Conservation (phyloP, 306 rosid genomes). For the Glycine tomentella region DNA sequence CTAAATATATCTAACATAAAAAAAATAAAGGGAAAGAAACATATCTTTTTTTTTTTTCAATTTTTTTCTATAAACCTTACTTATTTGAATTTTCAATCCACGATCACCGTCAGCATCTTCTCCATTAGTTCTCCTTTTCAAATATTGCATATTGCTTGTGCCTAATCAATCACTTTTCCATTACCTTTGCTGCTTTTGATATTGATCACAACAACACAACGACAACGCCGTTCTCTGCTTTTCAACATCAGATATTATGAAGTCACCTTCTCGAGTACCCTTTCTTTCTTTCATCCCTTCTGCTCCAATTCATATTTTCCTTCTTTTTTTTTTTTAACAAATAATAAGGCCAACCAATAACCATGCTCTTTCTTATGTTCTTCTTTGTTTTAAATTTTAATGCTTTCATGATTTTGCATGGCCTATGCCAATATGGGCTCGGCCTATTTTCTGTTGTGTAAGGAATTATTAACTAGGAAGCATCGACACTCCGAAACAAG, state of each 20-base stretch:
- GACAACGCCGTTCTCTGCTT: not conserved
- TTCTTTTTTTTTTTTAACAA: not conserved
- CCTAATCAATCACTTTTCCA: not conserved
- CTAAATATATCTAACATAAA: conserved; percentile 9
- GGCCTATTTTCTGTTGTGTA: too few relatives aligned
- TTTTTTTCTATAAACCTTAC: not conserved
- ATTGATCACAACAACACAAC: not conserved
- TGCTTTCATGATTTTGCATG: not conserved
- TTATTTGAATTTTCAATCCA: not conserved
- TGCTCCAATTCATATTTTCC: not conserved
- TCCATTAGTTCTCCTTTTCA: not conserved
- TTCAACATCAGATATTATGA: conserved; percentile 29
- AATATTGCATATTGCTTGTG: not conserved
- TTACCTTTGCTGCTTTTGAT: conserved; percentile 7
- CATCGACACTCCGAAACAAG: too few relatives aligned
- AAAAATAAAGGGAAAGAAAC: conserved; percentile 4
- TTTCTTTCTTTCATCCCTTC: not conserved
- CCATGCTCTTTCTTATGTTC: not conserved
- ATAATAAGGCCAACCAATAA: not conserved
- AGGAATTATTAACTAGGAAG: not conserved
- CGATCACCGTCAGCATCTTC: not conserved
- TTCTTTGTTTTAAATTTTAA: not conserved
- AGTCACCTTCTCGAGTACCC: conserved; percentile 35
- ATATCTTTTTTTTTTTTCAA: not conserved
- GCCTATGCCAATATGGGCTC: not conserved